Evolutionary conservation across 164 flowering plant species (phyloP), one percentile per base, ranked within the genome.

Genomic region (Hamamelis virginiana): DNA sequence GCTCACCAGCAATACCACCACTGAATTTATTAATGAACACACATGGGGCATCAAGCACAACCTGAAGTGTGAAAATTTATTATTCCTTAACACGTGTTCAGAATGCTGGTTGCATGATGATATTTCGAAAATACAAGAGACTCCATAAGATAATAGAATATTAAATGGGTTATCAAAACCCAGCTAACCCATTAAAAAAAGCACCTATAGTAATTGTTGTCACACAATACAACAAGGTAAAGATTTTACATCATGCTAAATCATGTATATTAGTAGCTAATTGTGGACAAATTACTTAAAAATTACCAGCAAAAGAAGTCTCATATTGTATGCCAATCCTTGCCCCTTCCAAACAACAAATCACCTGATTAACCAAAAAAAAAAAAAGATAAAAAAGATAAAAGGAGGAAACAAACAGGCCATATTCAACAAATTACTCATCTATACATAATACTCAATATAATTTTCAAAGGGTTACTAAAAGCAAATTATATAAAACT

Each of bases 241-340:
- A 19, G 18, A 19, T 10, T 22, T 53, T 8, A 43, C 10, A 19
- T 44, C 16, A 33, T 38, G 46, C 47, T 28, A 19, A 52, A 9
- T 33, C n/a, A 19, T 19, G 33, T 28, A 41, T 9, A 53, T 19
- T 21, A 21, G 19, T 13, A 14, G 22, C 26, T 16, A 41, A 47
- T 38, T 28, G 46, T 5, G 59, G 43, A 28, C 21, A 33, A 28
- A 6, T 53, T 22, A 28, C 13, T 53, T 59, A 45, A 43, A 23
- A 9, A 50, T 71, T 87, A 93, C 99, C 99, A 69, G 98, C 94
- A 89, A 84, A 93, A 69, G 82, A 84, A 67, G 97, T 90, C 82
- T 90, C 97, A 75, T 91, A 96, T 56, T 85, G 97, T 73, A 96
- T 88, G 75, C 98, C 98, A 78, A 96, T 91, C 75, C 97, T 86